Evolutionary conservation across 2,329 filamentous ascomycete genomes (phyloP), one percentile per base, ranked within the genome.

Genomic region (Ascochyta clinopodiicola): DNA sequence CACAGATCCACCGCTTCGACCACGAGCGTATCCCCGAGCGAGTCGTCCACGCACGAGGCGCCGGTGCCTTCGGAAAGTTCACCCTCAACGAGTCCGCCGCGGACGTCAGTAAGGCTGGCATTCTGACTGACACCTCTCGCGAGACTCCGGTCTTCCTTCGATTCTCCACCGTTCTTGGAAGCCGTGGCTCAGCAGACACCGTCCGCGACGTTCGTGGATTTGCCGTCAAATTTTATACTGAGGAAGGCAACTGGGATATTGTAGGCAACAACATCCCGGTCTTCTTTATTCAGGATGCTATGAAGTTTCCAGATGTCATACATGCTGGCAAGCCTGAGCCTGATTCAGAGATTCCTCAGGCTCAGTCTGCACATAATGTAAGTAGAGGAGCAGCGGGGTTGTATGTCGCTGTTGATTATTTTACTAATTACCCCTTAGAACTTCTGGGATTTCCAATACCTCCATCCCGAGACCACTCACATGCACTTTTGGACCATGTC

Each of bases 141-240:
- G 84, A 82, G 31, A 92, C 89, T 0, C 86, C 82, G 0, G 79
- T 90, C 1, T 91, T 91, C 68, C 68, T 89, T 15, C 86, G 90
- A 0, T 93, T 95, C 73, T 94, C 90, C 0, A 94, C 91, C 0
- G 90, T 91, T 0, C 81, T 90, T 2, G 89, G 89, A 6, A 90
- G 86, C 69, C 83, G 87, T 31, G 91, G 90, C 12, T 90, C 87
- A 46, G 88, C 90, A 6, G 91, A 95, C 70, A 93, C 89, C 0
- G 90, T 92, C 1, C 85, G 91, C n/a, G 90, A 95, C 78, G 88
- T 92, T 2, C 85, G 90, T 34, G 90, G 91, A 1, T 95, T 94
- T 60, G 89, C 90, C 0, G 76, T 91, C 59, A 91, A 91, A 74
- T 86, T 91, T 67, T 92, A 92, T 70, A 92, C 90, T 0, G 78